Conservation (phyloP, 1,139 yeast genomes). For the Citeromyces hawaiiensis region DNA sequence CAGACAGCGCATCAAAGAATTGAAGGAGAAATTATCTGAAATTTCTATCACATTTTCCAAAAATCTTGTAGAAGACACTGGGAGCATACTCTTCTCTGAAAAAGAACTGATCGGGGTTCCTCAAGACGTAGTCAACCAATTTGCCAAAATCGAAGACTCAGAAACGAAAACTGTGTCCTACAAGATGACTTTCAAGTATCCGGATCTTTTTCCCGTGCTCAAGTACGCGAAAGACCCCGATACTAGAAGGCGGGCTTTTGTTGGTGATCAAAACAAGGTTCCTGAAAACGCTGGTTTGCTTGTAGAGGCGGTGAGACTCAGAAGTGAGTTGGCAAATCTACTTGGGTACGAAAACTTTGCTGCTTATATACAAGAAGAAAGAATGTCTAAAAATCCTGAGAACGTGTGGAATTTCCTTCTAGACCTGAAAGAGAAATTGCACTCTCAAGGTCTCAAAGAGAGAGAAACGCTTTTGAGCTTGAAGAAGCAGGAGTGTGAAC, state of each 20-base stretch:
- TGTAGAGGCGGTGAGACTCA: conserved; percentile 40
- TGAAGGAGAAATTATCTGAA: conserved; percentile 46
- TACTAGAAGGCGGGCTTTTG: conserved; percentile 52
- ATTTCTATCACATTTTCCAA: conserved; percentile 44
- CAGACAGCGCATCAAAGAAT: conserved; percentile 39
- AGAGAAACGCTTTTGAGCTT: conserved; percentile 30
- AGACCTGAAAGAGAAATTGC: conserved; percentile 45
- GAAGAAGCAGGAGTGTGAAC: conserved; percentile 37
- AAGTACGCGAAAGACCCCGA: conserved; percentile 50
- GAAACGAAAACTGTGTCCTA: conserved; percentile 18
- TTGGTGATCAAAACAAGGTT: conserved; percentile 56
- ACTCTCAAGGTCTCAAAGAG: conserved; percentile 47
- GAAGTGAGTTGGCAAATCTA: conserved; percentile 47
- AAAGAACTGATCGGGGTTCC: conserved; percentile 72
- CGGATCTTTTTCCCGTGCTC: conserved; percentile 66
- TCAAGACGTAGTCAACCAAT: conserved; percentile 41
- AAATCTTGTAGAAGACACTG: conserved; percentile 63
- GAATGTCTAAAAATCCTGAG: conserved; percentile 63
- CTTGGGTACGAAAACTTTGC: conserved; percentile 60
- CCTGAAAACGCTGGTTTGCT: conserved; percentile 49
- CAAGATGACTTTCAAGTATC: conserved; percentile 71
- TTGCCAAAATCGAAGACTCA: conserved; percentile 33
- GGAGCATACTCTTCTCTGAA: conserved; percentile 38
- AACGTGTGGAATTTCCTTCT: conserved; percentile 46
- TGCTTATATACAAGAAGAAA: conserved; percentile 55